Evolutionary conservation across 345 rosid species (phyloP), one percentile per base, ranked within the genome.

Genomic region (Aquilaria sinensis): DNA sequence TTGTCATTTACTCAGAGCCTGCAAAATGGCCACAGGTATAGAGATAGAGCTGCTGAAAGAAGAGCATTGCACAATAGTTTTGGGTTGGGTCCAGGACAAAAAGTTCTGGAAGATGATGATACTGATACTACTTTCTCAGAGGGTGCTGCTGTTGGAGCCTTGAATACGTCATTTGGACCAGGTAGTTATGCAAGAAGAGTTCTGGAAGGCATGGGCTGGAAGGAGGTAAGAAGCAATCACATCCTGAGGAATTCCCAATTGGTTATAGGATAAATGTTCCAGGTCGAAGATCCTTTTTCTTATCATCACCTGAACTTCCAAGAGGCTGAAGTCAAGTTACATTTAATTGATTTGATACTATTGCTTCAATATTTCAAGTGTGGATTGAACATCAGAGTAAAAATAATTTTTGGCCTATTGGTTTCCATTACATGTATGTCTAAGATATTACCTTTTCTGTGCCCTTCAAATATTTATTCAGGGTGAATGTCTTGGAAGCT

Each of bases 41-140:
- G 95, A 72, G 98, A 92, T 70, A 85, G 96, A 83, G 98, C 96
- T 30, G 91, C 91, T 2, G 98, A 89, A 67, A 84, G 98, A 74
- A 85, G 98, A 84, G 74, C 50, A 69, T 69, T 89, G 83, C 88
- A 87, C 68, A 84, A 88, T 43, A 87, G 96, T 56, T 87, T 75
- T 67, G 93, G 98, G 57, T 66, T 81, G 48, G 96, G 96, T 53
- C 96, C 92, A 41, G 96, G 96, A 58, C 93, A 92, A 73, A 92
- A 89, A 74, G 46, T 52, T 29, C 37, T 46, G 43, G 60, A 60
- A 9, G 79, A 64, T 41, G 78, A 64, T 67, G 71, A 51, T 5
- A 58, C 67, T 58, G 76, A 69, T 49, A 46, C 70, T 41, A 67
- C 45, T 57, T 60, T 66, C 49, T 73, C 67, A 49, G 88, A 87